Percentiles rank a stretch among this genome's conserved stretches.
phyloP scores from a whole-genome alignment of 768 basidiomycete genomes.

The Kwoniella dendrophila region DNA sequence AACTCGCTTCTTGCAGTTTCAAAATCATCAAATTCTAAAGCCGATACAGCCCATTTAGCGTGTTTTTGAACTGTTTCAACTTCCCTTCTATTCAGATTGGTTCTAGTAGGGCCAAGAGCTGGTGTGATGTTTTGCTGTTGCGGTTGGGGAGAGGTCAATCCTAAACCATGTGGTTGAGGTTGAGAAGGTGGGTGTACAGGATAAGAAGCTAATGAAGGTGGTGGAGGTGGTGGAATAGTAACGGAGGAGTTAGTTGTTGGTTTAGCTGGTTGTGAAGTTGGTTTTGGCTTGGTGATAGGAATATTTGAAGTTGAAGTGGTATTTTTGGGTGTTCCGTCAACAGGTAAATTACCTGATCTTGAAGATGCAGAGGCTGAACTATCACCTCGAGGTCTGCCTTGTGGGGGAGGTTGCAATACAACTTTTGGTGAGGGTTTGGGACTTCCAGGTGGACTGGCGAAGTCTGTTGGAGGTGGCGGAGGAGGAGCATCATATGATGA shows the following conservation, averaged over 20 bases:
- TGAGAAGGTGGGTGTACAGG: slow-evolving; percentile 33
- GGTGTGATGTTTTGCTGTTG: slow-evolving; percentile 1
- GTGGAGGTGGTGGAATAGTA: slow-evolving; percentile 36
- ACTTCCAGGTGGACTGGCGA: slow-evolving; percentile 26
- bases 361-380: slow-evolving; percentile 20
- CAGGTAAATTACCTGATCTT: slow-evolving; percentile 2
- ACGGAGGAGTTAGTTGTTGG: slow-evolving; percentile 31
- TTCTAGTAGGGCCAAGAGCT: slow-evolving; percentile 25
- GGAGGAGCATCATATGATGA: slow-evolving; percentile 47
- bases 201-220: slow-evolving; percentile 41
- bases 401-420: slow-evolving; percentile 10
- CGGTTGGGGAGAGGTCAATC: slow-evolving; percentile 34
- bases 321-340: not conserved
- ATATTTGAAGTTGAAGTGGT: not conserved
- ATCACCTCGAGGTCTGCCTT: slow-evolving; percentile 25
- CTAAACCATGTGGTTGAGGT: slow-evolving; percentile 32
- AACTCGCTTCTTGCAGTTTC: slow-evolving; percentile 85
- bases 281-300: slow-evolving; percentile 2
- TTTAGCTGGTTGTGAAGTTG: slow-evolving; percentile 3
- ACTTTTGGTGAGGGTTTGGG: slow-evolving; percentile 21
- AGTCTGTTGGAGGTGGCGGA: slow-evolving; percentile 47
- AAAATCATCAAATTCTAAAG: slow-evolving; percentile 93
- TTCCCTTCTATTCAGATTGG: slow-evolving; percentile 53
- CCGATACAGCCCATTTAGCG: slow-evolving; percentile 86
- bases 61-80: slow-evolving; percentile 85